Conservation (phyloP, 768 basidiomycete species). For the Candolleomyces efflorescens region DNA sequence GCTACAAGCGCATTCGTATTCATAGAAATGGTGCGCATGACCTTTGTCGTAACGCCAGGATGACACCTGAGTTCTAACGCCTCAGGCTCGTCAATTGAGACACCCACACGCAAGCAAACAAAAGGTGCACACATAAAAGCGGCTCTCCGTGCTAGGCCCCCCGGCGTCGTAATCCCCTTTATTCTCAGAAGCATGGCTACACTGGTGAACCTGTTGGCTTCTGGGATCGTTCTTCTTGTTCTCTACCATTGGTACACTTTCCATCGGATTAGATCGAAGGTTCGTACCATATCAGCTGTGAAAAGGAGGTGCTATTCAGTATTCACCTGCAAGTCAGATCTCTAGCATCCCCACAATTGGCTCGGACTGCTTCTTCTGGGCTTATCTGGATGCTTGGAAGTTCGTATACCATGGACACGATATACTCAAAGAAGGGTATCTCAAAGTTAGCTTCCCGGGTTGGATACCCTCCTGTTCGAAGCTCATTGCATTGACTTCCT, state of each 20-base stretch:
- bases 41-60: no score
- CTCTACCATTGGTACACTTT: not conserved
- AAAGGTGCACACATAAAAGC: no score
- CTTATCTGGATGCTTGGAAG: constrained; percentile 19
- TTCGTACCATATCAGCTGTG: not conserved
- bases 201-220: not conserved
- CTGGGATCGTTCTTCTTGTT: not conserved
- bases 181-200: not conserved
- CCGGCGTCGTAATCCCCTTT: not conserved
- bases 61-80: no score
- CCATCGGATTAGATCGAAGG: not conserved
- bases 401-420: constrained; percentile 18
- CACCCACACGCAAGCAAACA: no score
- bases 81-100: no score
- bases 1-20: no score
- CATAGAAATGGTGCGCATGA: no score
- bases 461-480: not conserved
- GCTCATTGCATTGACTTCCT: not conserved
- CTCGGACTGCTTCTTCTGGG: constrained; percentile 17
- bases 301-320: not conserved
- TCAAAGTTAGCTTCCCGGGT: constrained; percentile 10
- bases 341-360: constrained; percentile 21
- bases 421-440: constrained; percentile 22
- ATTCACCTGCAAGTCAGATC: not conserved
- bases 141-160: not conserved